Base-by-base conservation (phyloP, 1,284 basidiomycete genomes). In the Marasmius sp. region DNA sequence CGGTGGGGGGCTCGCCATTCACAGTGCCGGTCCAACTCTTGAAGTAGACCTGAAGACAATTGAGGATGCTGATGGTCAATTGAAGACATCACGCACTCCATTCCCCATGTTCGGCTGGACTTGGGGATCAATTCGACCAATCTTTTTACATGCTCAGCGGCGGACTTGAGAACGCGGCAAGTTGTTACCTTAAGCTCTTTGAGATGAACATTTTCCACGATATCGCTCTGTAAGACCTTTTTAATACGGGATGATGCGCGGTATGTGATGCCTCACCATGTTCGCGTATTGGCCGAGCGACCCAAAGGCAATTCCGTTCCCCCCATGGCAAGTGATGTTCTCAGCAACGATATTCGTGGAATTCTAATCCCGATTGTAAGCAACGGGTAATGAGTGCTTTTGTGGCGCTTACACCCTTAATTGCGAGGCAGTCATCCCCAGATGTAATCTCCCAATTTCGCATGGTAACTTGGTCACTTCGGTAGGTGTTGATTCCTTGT, bases 361-460 rank as follows among this genome's bases (percentile, higher is more conserved):
- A 69, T 87, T 88, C 79, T 87, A 63, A 27, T 27, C 27, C 62
- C n/a, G 10, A 39, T 38, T 50, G 39, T 36, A n/a, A 59, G 41
- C 41, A 56, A 45, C 11, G 41, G 18, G 57, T 16, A 22, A 50
- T 38, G 27, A 34, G n/a, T 51, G 27, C 34, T 27, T 51, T 18
- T 18, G 34, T 4, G 16, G 36, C 2, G 72, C 81, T 53, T 67
- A 85, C 84, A 9, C 85, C 84, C 73, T 88, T 88, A 73, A 88
- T 82, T 6, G 85, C 85, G n/a, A 88, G 71, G 65, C 85, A 88
- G 69, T 88, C 87, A 68, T 88, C 88, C 11, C 87, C 86, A 59
- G 79, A 81, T 22, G 84, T 87, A 34, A 86, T 77, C 69, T 85
- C 83, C 80, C 81, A 86, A 67, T 86, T 82, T 41, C 80, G 64